These are phyloP conservation scores for Apophysomyces variabilis DNA, from an alignment of 371 early-diverging fungal genomes.

Conservation along the genomic window DNA sequence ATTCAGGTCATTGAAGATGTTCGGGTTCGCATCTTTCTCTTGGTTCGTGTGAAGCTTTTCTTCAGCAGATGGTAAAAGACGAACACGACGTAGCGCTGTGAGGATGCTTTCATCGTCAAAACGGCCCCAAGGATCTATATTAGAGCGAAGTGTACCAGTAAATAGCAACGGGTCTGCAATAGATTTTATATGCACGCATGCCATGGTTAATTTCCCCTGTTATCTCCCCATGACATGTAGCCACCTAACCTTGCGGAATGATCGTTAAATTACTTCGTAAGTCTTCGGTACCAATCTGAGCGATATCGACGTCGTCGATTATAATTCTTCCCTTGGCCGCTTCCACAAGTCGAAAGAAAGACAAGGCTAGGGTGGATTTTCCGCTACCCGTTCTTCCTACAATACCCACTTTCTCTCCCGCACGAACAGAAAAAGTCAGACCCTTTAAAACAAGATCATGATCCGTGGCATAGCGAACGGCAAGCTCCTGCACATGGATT, in stretches of 20 bases:
- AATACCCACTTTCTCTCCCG: slow-evolving; percentile 47
- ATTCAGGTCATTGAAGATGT: slow-evolving; percentile 45
- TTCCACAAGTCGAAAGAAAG: slow-evolving; percentile 63
- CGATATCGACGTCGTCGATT: neutral
- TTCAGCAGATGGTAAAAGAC: slow-evolving; percentile 44
- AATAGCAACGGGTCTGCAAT: slow-evolving; percentile 61
- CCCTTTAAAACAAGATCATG: slow-evolving; percentile 53
- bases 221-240: neutral
- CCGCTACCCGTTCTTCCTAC: slow-evolving; percentile 64
- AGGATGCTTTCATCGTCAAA: slow-evolving; percentile 61
- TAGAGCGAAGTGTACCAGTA: slow-evolving; percentile 60
- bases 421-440: slow-evolving; percentile 46
- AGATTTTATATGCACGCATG: slow-evolving; percentile 56
- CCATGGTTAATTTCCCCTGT: slow-evolving; percentile 37
- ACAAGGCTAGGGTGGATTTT: slow-evolving; percentile 60
- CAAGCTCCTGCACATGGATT: slow-evolving; percentile 56
- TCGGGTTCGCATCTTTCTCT: slow-evolving; percentile 40
- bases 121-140: slow-evolving; percentile 62
- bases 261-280: neutral
- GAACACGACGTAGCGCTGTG: slow-evolving; percentile 54
- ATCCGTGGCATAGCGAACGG: slow-evolving; percentile 52
- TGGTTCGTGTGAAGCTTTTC: neutral
- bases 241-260: neutral
- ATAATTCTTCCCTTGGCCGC: neutral
- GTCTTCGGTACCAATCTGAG: neutral